phyloP scores from a whole-genome alignment of 2,329 filamentous ascomycete species.

The Xylaria multiplex region DNA sequence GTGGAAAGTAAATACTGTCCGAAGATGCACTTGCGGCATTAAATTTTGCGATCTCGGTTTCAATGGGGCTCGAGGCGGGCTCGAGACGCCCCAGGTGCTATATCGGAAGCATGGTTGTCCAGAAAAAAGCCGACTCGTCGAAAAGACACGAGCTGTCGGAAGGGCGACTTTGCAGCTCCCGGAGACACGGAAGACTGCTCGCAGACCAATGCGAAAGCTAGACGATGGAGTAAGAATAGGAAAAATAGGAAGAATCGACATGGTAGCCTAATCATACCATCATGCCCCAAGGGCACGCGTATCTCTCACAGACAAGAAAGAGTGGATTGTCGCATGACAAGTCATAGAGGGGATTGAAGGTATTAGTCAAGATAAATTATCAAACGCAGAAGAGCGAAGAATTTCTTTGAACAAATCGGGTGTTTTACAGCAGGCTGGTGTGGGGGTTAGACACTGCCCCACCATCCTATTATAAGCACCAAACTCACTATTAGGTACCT shows the following conservation, averaged over 20 bases:
- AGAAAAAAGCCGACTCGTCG: constrained; percentile 31
- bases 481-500: too few species aligned
- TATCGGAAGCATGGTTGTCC: constrained; percentile 39
- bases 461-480: too few species aligned
- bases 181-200: constrained; percentile 43
- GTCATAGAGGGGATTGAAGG: not conserved
- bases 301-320: constrained; percentile 18
- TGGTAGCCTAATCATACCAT: constrained; percentile 46
- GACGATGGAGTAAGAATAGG: constrained; percentile 42
- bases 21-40: constrained; percentile 40
- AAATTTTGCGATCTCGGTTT: constrained; percentile 28
- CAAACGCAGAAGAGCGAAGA: not conserved
- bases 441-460: constrained; percentile 5
- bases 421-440: constrained; percentile 22
- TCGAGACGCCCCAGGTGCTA: constrained; percentile 32
- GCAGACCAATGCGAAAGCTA: constrained; percentile 48
- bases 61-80: constrained; percentile 24
- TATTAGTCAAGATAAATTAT: not conserved
- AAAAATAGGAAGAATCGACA: constrained; percentile 47
- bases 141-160: constrained; percentile 39
- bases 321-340: constrained; percentile 22
- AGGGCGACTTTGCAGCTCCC: constrained; percentile 36
- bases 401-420: constrained; percentile 23
- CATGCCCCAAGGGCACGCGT: constrained; percentile 36
- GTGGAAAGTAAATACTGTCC: constrained; percentile 46